A percentile compares a stretch with the other conserved stretches of the same genome.
Conservation (phyloP, 2,329 filamentous ascomycete species). For the Microdochium paspali region DNA sequence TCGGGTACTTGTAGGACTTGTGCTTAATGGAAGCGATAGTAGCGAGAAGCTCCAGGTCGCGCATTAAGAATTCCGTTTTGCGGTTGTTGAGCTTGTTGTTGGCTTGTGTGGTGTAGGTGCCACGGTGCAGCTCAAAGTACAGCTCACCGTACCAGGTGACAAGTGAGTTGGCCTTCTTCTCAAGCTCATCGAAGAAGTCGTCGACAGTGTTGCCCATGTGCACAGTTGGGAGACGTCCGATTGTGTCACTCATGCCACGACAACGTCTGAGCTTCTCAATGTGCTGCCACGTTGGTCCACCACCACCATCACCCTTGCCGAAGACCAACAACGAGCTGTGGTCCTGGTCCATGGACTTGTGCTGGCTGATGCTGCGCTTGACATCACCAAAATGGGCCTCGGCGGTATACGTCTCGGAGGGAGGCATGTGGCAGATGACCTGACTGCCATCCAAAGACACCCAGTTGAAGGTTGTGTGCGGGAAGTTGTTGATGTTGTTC, state of each 20-base stretch:
- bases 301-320: conserved; percentile 92
- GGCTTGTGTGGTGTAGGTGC: conserved; percentile 93
- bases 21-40: conserved; percentile 73
- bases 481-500: conserved; percentile 99
- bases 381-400: conserved; percentile 93
- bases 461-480: conserved; percentile 98
- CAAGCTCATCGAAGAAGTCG: conserved; percentile 81
- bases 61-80: conserved; percentile 72
- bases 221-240: conserved; percentile 74
- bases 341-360: conserved; percentile 94
- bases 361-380: conserved; percentile 77
- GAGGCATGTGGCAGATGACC: conserved; percentile 96
- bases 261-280: conserved; percentile 90
- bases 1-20: conserved; percentile 77
- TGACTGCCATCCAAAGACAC: conserved; percentile 91
- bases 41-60: conserved; percentile 80
- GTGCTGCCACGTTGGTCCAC: conserved; percentile 87
- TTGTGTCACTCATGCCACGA: conserved; percentile 82
- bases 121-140: conserved; percentile 94
- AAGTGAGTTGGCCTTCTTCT: conserved; percentile 69
- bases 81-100: conserved; percentile 97
- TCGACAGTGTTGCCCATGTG: conserved; percentile 87
- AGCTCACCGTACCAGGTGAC: conserved; percentile 97
- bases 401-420: conserved; percentile 90
- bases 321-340: conserved; percentile 85